Base-by-base conservation (phyloP, 208 protist genomes). In the Acanthamoeba royreba region DNA sequence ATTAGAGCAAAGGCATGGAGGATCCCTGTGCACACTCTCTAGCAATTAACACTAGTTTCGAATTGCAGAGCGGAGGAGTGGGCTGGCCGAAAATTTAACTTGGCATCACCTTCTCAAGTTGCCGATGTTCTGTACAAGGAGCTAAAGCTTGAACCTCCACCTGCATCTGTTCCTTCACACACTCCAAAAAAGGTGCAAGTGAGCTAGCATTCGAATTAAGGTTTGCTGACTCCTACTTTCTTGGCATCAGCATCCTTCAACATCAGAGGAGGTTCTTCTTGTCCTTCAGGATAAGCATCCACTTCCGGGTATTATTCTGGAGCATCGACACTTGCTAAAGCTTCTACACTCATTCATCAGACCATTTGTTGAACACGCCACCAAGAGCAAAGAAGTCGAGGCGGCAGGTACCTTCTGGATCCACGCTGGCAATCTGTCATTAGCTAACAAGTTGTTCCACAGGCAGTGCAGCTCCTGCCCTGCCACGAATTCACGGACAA, bases 291-390 rank as follows among this genome's bases (percentile, higher is more conserved):
- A 90, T 8, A 43, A 58, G 25, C 87, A 92, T 43, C 25, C 53
- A 11, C 58, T 92, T 25, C 87, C 87, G 19, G 52, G 58, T 40
- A 92, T 92, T 58, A 92, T 92, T 28, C 43, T 92, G n/a, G 87
- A 92, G 40, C 63, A 92, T 53, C 87, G 87, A 8, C 87, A 92
- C 58, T 25, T 92, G 3, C n/a, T 13, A 19, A 92, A 92, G 61
- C 87, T 92, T 0, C 53, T 92, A 15, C 46, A 31, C 13, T 40
- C n/a, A 17, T 92, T 52, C 43, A 79, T 92, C 58, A 58, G 77
- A 4, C 87, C 87, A 11, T 92, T 92, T n/a, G 63, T 42, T 15
- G 4, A 35, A n/a, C 87, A 72, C 52, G 58, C 42, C 33, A 79
- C 19, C 52, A 91, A 91, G 53, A 5, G 35, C 19, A 90, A 35